Evolutionary conservation across 768 basidiomycete genomes (phyloP).

Genomic region (button mushroom (Agaricus bisporus)): DNA sequence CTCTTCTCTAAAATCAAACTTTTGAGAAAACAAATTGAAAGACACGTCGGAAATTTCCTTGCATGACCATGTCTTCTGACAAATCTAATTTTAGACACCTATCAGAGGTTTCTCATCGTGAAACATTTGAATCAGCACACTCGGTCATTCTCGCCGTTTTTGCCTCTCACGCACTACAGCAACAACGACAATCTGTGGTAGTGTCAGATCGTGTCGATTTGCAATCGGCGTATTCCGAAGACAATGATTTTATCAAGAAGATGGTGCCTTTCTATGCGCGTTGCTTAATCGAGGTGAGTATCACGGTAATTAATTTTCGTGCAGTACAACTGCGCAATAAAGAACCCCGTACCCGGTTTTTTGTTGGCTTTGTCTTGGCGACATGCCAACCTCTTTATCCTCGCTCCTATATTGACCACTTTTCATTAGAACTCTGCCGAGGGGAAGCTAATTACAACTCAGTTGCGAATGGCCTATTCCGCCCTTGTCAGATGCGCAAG

Average conservation of each 20-base stretch:
- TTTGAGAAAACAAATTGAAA: not conserved
- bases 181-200: slow-evolving; percentile 14
- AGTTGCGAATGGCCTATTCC: slow-evolving; percentile 72
- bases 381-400: not conserved
- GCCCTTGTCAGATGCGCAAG: slow-evolving; percentile 61
- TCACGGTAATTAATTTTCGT: not conserved
- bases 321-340: not conserved
- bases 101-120: slow-evolving; percentile 51
- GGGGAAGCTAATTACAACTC: slow-evolving; percentile 52
- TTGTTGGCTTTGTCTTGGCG: not conserved
- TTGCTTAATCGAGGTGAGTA: slow-evolving; percentile 63
- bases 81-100: slow-evolving; percentile 42
- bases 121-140: slow-evolving; percentile 84
- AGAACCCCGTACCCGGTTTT: no score
- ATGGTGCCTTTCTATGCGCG: slow-evolving; percentile 71
- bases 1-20: slow-evolving; percentile 1
- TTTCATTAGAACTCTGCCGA: slow-evolving; percentile 53
- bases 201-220: not conserved
- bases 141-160: slow-evolving; percentile 77
- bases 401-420: not conserved
- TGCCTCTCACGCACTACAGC: slow-evolving; percentile 46
- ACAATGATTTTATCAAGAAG: slow-evolving; percentile 37
- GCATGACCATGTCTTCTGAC: not conserved
- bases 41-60: not conserved
- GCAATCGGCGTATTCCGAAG: not conserved